Conservation (phyloP, 345 rosid species). For the Draba incana region DNA sequence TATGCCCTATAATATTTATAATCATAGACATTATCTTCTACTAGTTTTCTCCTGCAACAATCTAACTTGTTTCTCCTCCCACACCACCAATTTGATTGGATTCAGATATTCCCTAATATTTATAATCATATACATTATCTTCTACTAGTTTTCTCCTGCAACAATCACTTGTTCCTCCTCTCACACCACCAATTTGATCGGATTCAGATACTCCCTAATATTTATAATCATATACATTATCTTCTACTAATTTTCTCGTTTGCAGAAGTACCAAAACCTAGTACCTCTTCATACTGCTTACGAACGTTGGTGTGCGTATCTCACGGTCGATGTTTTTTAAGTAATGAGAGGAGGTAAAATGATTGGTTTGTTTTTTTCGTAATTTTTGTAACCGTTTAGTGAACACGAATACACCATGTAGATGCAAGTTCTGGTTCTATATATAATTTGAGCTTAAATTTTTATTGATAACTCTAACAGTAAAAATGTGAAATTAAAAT, state of each 20-base stretch:
- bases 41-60: constrained; percentile 25
- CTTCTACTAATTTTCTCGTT: constrained; percentile 1
- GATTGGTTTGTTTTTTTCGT: too few relatives aligned
- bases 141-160: constrained; percentile 21
- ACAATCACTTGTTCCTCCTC: constrained; percentile 32
- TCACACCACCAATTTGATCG: constrained; percentile 22
- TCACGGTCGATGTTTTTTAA: too few relatives aligned
- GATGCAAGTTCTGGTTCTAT: too few relatives aligned
- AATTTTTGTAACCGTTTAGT: too few relatives aligned
- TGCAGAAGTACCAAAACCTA: too few relatives aligned
- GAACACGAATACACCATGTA: too few relatives aligned
- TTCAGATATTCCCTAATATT: constrained; percentile 25
- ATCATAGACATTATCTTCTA: not conserved
- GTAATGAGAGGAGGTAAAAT: too few relatives aligned
- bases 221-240: not conserved
- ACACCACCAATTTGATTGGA: constrained; percentile 25
- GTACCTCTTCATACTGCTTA: too few relatives aligned
- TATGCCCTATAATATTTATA: constrained; percentile 7
- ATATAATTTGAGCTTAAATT: too few relatives aligned
- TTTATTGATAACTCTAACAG: too few relatives aligned
- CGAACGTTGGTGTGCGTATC: too few relatives aligned
- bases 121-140: not conserved
- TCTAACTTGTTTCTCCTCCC: constrained; percentile 28
- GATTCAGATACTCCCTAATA: constrained; percentile 24
- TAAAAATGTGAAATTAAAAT: too few relatives aligned